Evolutionary conservation across 2,329 filamentous ascomycete species (phyloP).

Genomic region (Helotiales sp.): DNA sequence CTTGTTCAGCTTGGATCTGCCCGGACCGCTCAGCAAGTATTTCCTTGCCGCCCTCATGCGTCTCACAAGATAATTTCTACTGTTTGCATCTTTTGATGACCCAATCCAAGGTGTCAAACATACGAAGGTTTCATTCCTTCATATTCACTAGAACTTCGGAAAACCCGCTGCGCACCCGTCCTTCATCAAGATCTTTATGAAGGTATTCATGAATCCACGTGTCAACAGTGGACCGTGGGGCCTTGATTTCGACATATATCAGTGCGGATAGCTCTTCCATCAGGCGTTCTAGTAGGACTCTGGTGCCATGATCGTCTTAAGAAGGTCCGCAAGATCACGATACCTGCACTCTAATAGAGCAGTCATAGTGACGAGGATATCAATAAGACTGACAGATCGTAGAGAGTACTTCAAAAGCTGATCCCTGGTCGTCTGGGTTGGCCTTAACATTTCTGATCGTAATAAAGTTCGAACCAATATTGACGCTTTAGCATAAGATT

Average conservation of each 20-base stretch:
- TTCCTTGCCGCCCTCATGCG: too few species aligned
- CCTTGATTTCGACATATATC: background rate
- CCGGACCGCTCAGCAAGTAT: too few species aligned
- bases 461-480: background rate
- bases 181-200: background rate
- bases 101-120: background rate
- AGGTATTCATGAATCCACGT: background rate
- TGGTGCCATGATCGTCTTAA: background rate
- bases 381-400: background rate
- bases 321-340: background rate
- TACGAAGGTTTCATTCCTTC: background rate
- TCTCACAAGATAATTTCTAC: background rate
- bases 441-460: background rate
- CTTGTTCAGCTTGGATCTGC: too few species aligned
- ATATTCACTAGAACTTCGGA: background rate
- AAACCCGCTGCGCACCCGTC: background rate
- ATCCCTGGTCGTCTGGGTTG: background rate
- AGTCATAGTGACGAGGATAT: background rate
- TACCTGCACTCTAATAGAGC: background rate
- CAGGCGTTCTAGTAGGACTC: background rate
- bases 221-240: background rate
- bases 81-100: background rate
- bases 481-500: too few species aligned
- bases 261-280: background rate
- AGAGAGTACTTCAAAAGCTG: background rate